Percentiles rank a stretch among this genome's conserved stretches.
Evolutionary conservation across 352 stramenopile genomes (phyloP).

Genomic region (Blastocystis sp.): DNA sequence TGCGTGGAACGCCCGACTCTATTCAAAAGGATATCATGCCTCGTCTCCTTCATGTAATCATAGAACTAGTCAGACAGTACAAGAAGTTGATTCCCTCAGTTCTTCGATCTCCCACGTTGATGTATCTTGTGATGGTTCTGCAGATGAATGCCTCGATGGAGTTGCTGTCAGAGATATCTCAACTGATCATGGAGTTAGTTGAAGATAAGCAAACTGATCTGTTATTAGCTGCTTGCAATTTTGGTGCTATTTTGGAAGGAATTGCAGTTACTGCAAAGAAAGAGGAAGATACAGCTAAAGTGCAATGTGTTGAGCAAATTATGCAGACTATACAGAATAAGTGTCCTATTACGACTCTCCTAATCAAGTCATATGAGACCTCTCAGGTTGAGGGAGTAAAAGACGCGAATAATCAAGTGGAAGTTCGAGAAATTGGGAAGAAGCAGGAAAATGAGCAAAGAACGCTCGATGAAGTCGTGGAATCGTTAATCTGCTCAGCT

Average conservation of each 20-base stretch:
- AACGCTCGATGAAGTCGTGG: neutral
- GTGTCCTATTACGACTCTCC: neutral
- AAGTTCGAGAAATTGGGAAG: neutral
- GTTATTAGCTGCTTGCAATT: neutral
- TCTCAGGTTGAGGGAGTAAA: neutral
- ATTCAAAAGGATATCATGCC: neutral
- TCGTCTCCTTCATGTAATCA: neutral
- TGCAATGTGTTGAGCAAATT: neutral
- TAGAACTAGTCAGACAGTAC: neutral
- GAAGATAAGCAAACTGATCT: neutral
- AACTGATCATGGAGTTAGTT: neutral
- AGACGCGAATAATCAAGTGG: neutral
- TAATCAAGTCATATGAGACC: neutral
- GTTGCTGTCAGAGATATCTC: neutral
- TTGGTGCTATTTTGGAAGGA: neutral
- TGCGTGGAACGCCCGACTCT: neutral
- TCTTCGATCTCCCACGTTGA: neutral
- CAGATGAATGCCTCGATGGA: neutral
- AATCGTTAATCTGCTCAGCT: neutral
- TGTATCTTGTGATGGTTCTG: neutral
- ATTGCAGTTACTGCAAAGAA: neutral
- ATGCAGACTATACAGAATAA: neutral
- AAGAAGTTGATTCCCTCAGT: neutral
- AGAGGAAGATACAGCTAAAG: neutral
- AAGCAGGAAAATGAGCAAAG: neutral